These are phyloP conservation scores for Synchytrium microbalum DNA, from an alignment of 371 early-diverging fungal genomes.

Conservation along the genomic window DNA sequence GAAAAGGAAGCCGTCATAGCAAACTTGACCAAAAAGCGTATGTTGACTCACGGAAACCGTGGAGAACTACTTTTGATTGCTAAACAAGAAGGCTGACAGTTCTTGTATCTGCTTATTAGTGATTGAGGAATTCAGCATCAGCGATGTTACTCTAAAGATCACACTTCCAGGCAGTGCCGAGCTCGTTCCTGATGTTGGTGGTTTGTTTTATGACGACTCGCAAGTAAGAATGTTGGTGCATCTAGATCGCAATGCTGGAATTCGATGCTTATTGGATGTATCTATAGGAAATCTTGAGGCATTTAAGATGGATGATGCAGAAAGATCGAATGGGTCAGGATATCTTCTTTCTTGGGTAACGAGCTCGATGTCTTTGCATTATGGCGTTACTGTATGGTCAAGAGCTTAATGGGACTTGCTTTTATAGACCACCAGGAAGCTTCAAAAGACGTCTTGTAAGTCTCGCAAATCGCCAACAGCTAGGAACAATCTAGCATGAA, in stretches of 20 bases:
- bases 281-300: constrained; percentile 53
- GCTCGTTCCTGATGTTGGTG: constrained; percentile 53
- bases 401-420: too few relatives aligned
- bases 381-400: not conserved
- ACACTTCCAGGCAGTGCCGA: constrained; percentile 49
- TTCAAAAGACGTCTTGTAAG: constrained; percentile 52
- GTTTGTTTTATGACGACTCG: constrained; percentile 56
- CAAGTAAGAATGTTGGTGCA: constrained; percentile 37
- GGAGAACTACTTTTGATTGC: not conserved
- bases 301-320: constrained; percentile 43
- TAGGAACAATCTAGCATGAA: too few relatives aligned
- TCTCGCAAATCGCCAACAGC: not conserved
- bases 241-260: not conserved
- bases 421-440: constrained; percentile 55
- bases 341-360: constrained; percentile 67
- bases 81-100: not conserved
- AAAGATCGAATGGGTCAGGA: constrained; percentile 64
- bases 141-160: constrained; percentile 56
- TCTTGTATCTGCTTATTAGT: not conserved
- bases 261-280: not conserved
- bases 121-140: constrained; percentile 26
- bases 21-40: not conserved
- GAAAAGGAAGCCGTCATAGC: not conserved
- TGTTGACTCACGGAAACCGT: not conserved
- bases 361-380: not conserved